Percentiles rank a stretch among this genome's conserved stretches.
These are phyloP conservation scores for Naegleria fowleri DNA, from an alignment of 208 protist species.

Conservation along the genomic window DNA sequence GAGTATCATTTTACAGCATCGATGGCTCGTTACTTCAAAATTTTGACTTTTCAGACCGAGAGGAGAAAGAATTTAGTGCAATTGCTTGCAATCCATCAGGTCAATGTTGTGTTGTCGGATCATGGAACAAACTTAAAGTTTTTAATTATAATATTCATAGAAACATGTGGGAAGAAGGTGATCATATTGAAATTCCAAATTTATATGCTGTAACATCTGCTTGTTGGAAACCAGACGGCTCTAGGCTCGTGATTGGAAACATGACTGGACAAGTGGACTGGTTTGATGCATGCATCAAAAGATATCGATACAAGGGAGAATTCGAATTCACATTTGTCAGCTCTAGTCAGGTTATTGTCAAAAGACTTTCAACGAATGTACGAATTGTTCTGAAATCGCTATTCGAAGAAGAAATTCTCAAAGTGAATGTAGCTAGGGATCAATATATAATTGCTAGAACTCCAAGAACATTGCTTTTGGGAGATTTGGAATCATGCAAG, in stretches of 20 bases:
- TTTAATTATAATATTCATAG: constrained; percentile 83
- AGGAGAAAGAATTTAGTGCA: constrained; percentile 79
- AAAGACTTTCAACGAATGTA: constrained; percentile 74
- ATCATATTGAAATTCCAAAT: constrained; percentile 66
- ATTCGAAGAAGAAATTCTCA: constrained; percentile 85
- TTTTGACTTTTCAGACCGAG: constrained; percentile 72
- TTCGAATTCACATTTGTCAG: constrained; percentile 96
- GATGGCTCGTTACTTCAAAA: constrained; percentile 67
- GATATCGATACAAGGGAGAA: constrained; percentile 82
- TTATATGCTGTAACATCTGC: constrained; percentile 78
- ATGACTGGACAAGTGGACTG: constrained; percentile 86
- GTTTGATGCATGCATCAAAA: constrained; percentile 89
- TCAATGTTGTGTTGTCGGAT: constrained; percentile 77
- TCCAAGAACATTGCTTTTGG: constrained; percentile 85
- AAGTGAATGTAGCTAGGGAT: constrained; percentile 91
- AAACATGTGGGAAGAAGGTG: constrained; percentile 82
- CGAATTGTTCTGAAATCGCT: constrained; percentile 85
- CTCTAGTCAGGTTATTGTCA: constrained; percentile 90
- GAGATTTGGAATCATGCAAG: constrained; percentile 86
- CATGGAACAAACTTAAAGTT: constrained; percentile 72
- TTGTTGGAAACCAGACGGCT: constrained; percentile 87
- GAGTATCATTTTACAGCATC: constrained; percentile 78
- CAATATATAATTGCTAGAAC: constrained; percentile 91
- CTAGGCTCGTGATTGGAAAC: constrained; percentile 76
- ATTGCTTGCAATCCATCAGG: constrained; percentile 84